phyloP scores from a whole-genome alignment of 257 asterid species.

The Craterostigma plantagineum region DNA sequence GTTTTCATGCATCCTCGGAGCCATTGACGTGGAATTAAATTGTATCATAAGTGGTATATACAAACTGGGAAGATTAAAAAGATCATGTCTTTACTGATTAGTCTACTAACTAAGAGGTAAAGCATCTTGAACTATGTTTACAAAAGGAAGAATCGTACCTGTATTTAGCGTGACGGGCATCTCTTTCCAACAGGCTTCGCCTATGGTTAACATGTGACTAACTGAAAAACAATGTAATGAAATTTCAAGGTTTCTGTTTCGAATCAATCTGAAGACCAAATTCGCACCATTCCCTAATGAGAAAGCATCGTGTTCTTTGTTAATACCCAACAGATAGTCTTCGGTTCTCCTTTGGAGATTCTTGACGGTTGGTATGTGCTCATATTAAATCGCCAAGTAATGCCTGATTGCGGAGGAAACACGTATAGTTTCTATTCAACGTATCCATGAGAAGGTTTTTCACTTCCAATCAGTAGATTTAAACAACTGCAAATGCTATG shows the following conservation, averaged over 20 bases:
- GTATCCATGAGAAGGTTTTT: no score
- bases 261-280: neutral
- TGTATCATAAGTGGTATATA: no score
- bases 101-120: no score
- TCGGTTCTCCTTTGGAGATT: constrained; percentile 34
- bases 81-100: no score
- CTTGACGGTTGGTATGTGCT: constrained; percentile 69
- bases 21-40: no score
- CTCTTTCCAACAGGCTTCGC: constrained; percentile 42
- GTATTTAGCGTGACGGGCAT: constrained; percentile 53
- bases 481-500: no score
- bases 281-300: no score
- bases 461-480: no score
- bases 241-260: constrained; percentile 9
- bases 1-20: no score
- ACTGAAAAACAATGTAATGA: constrained; percentile 20
- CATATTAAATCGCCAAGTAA: constrained; percentile 72
- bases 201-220: constrained; percentile 71
- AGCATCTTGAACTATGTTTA: no score
- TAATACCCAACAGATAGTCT: constrained; percentile 56
- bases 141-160: constrained; percentile 24
- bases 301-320: constrained; percentile 3
- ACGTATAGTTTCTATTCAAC: no score
- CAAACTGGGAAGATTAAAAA: no score
- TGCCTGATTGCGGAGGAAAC: constrained; percentile 29